Evolutionary conservation across 2,329 filamentous ascomycete genomes (phyloP), one percentile per base, ranked within the genome.

Genomic region (Colletotrichum sp.): DNA sequence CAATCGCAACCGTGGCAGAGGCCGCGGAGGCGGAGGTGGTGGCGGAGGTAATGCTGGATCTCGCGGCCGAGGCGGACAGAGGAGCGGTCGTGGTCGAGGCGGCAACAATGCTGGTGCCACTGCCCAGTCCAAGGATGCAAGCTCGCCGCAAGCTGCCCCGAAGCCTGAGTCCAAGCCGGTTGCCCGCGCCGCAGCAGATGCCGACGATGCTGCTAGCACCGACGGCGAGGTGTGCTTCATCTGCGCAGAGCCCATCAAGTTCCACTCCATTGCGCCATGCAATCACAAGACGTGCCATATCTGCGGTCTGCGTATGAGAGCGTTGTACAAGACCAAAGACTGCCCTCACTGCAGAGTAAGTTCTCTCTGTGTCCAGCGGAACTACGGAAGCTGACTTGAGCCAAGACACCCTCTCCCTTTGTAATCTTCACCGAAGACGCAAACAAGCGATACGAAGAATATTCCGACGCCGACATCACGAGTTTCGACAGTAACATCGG

Each of bases 231-330:
- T 98, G 77, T 99, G 97, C 91, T 99, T 99, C 86, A 99, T 99
- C 82, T 99, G 97, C 86, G 96, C 97, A 72, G 98, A 96, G 79
- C 92, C 94, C 3, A 94, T 99, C 64, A 92, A 94, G 65, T 96
- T 99, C 87, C 93, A 95, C 80, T 94, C 96, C 12, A 92, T 99
- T 78, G 93, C 96, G 36, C 96, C 97, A 24, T 99, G 97, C 86
- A 99, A 98, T 85, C 97, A 99, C 86, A 92, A 95, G 73, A 98
- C 96, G 65, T 99, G 97, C 83, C 97, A 99, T 86, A 98, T 99
- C 79, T 99, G 97, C 85, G 94, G 96, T 12, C 87, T 99, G 80
- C 92, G 97, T 76, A 92, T 99, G 91, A 92, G 97, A 80, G 97
- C 96, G 1, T 88, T 99, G 60, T 99, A 99, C 87, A 99, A 98